Evolutionary conservation across 1,139 yeast species (phyloP).

Genomic region (Debaryomycetaceae sp.): DNA sequence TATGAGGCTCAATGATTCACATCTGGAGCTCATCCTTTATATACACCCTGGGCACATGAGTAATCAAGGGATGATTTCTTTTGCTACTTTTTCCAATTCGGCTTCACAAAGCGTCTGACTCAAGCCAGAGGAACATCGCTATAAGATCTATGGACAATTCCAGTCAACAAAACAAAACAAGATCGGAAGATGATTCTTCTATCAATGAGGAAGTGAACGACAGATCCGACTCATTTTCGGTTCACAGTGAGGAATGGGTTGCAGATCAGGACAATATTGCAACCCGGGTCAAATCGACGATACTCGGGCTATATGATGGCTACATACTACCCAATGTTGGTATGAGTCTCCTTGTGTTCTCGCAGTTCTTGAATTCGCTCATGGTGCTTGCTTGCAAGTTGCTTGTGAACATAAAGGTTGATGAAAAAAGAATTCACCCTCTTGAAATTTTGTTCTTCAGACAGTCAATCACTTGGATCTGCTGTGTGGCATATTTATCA

Average conservation of each 20-base stretch:
- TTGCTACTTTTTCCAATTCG: not conserved
- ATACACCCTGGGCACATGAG: not conserved
- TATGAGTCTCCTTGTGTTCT: constrained; percentile 39
- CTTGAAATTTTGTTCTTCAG: constrained; percentile 72
- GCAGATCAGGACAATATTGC: not conserved
- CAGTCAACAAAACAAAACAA: not conserved
- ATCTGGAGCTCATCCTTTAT: no score
- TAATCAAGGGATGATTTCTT: not conserved
- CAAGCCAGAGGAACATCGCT: not conserved
- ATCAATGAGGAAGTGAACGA: not conserved
- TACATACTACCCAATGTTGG: constrained; percentile 30
- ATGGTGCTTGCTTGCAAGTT: constrained; percentile 77
- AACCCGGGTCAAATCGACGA: not conserved
- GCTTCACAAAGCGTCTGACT: not conserved
- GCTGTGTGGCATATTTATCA: constrained; percentile 55
- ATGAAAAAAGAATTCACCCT: constrained; percentile 62
- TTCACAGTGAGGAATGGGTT: not conserved
- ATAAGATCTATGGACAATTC: not conserved
- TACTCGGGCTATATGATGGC: not conserved
- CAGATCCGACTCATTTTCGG: not conserved
- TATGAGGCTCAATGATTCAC: no score
- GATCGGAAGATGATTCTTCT: not conserved
- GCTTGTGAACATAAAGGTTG: constrained; percentile 58
- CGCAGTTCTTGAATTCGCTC: constrained; percentile 70
- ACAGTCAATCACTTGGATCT: constrained; percentile 66